Base-by-base conservation (phyloP, 2,329 filamentous ascomycete genomes). In the Aspergillus unguis region DNA sequence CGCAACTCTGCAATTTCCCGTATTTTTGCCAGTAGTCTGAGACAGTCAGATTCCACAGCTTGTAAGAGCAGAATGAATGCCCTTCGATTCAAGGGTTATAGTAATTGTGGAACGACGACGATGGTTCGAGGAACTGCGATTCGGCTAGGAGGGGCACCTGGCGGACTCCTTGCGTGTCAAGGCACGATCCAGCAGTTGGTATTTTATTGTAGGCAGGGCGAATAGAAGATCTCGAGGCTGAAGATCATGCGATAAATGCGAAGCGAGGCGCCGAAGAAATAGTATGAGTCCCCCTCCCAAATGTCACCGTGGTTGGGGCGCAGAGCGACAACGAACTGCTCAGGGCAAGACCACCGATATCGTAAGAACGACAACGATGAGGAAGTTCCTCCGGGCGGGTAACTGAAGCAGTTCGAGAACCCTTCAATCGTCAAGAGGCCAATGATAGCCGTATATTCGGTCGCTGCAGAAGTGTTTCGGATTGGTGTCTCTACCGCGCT, bases 101-200 rank as follows among this genome's bases (percentile, higher is more conserved):
- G 7, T 26, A 11, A 35, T 41, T 11, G 35, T 50, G 38, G 43
- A 44, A 38, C 35, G 52, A 51, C 42, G 10, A 10, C 5, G 38
- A 17, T 31, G 29, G 11, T 53, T 40, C 10, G 5, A 32, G 41
- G 25, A 56, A 48, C 57, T 61, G 57, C 56, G 51, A 58, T 44
- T 53, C 50, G 38, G 50, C 37, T 45, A 52, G 42, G 55, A 55
- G 54, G 56, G 53, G 55, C 45, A 54, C 44, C 38, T 55, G 48
- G 54, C 40, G 50, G 47, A 52, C 57, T 61, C 60, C 60, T 62
- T 62, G 58, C 58, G 54, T 62, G 35, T 62, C 29, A 46, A 52
- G 43, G 60, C 53, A 57, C 60, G 48, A 59, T 48, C 35, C 47
- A 45, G 41, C 44, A 7, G 48, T 48, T 54, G 43, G 36, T 48